A percentile compares a stretch with the other conserved stretches of the same genome.
Conservation (phyloP, 2,329 filamentous ascomycete species). For the Aspergillus piperis region DNA sequence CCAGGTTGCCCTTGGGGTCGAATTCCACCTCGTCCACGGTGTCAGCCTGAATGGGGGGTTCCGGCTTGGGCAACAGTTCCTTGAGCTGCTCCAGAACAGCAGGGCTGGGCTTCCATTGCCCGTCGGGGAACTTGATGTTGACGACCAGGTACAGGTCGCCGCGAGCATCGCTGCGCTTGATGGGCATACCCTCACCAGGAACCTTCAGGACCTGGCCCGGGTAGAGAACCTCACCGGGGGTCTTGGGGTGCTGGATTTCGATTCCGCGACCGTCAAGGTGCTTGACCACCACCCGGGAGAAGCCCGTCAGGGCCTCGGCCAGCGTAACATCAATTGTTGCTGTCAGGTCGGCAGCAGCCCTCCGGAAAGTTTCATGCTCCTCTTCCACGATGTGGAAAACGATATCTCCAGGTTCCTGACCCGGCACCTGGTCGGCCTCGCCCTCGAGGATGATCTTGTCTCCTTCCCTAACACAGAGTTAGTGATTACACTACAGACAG, state of each 20-base stretch:
- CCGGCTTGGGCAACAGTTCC: conserved; percentile 71
- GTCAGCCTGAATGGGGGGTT: conserved; percentile 65
- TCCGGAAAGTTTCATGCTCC: conserved; percentile 76
- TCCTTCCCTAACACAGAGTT: conserved; percentile 57
- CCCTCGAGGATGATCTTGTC: conserved; percentile 89
- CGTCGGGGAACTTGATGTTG: conserved; percentile 83
- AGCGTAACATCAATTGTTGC: conserved; percentile 80
- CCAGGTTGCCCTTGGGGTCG: conserved; percentile 78
- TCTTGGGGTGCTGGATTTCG: conserved; percentile 71
- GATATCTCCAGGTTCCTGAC: conserved; percentile 88
- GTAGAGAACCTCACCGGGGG: conserved; percentile 76
- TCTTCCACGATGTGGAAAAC: conserved; percentile 84
- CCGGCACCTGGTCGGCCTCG: conserved; percentile 89
- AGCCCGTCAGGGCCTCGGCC: conserved; percentile 81
- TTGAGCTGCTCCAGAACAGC: conserved; percentile 68
- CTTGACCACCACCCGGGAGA: conserved; percentile 84
- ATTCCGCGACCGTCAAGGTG: conserved; percentile 95
- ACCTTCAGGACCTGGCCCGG: conserved; percentile 86
- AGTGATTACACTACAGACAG: neutral
- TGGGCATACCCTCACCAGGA: conserved; percentile 88
- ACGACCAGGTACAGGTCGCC: conserved; percentile 88
- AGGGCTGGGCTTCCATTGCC: conserved; percentile 78
- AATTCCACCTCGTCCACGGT: conserved; percentile 86
- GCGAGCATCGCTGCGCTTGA: conserved; percentile 78
- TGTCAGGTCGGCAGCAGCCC: conserved; percentile 80